phyloP scores from a whole-genome alignment of 2,329 filamentous ascomycete genomes.

The Aplosporella prunicola region DNA sequence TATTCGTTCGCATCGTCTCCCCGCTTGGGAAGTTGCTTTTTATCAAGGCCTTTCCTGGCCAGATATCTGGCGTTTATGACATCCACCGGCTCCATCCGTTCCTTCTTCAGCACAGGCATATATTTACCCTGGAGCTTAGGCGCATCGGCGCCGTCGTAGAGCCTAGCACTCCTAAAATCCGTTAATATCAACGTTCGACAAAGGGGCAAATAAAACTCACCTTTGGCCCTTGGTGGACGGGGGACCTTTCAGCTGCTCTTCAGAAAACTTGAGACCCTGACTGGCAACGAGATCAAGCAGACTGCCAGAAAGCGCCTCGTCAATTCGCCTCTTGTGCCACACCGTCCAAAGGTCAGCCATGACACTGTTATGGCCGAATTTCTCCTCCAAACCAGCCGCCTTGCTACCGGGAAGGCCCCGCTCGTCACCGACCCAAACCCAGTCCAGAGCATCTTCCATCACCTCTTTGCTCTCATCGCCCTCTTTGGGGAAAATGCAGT shows the following conservation, averaged over 20 bases:
- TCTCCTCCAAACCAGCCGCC: slow-evolving; percentile 20
- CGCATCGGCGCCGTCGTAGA: slow-evolving; percentile 51
- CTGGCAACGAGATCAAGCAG: slow-evolving; percentile 55
- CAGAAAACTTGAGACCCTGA: slow-evolving; percentile 23
- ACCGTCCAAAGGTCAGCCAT: slow-evolving; percentile 60
- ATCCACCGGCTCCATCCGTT: slow-evolving; percentile 48
- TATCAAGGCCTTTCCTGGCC: slow-evolving; percentile 37
- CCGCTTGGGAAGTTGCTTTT: slow-evolving; percentile 1
- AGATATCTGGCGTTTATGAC: slow-evolving; percentile 54
- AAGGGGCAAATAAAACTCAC: not conserved
- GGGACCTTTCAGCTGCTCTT: slow-evolving; percentile 8
- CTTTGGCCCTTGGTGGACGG: not conserved
- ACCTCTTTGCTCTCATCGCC: slow-evolving; percentile 26
- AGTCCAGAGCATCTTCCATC: slow-evolving; percentile 53
- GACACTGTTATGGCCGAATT: slow-evolving; percentile 27
- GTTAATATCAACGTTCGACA: not conserved
- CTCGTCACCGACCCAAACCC: slow-evolving; percentile 70
- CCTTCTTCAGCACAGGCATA: slow-evolving; percentile 46
- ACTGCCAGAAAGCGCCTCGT: slow-evolving; percentile 71
- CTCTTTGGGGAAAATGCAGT: slow-evolving; percentile 70
- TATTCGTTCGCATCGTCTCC: slow-evolving; percentile 5
- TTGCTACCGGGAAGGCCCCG: slow-evolving; percentile 25
- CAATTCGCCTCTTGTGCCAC: slow-evolving; percentile 80
- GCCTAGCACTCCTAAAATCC: slow-evolving; percentile 39
- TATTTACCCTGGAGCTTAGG: slow-evolving; percentile 49